Evolutionary conservation across 1,139 yeast genomes (phyloP).

Genomic region (Wickerhamomyces sp.): DNA sequence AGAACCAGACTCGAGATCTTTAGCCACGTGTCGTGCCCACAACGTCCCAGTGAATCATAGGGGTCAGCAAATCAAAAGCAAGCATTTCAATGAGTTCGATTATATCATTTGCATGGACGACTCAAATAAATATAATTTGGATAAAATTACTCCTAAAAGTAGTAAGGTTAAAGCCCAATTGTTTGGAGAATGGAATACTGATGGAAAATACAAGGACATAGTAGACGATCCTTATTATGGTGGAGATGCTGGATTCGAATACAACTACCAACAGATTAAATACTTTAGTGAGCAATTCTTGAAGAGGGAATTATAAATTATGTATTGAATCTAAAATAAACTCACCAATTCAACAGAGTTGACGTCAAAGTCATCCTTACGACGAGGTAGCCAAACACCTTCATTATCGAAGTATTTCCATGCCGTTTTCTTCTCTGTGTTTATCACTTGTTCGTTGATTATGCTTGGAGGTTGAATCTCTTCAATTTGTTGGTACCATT

Average conservation of each 20-base stretch:
- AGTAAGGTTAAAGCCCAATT: slow-evolving; percentile 48
- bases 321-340: slow-evolving; percentile 8
- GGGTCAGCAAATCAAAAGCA: slow-evolving; percentile 63
- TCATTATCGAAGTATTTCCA: slow-evolving; percentile 89
- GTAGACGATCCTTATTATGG: slow-evolving; percentile 95
- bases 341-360: slow-evolving; percentile 27
- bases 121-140: slow-evolving; percentile 55
- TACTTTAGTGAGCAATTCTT: slow-evolving; percentile 71
- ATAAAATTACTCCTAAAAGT: slow-evolving; percentile 51
- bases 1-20: slow-evolving; percentile 71
- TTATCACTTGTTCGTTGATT: slow-evolving; percentile 23
- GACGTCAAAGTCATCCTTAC: slow-evolving; percentile 67
- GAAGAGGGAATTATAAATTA: slow-evolving; percentile 38
- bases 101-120: slow-evolving; percentile 86
- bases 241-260: slow-evolving; percentile 76
- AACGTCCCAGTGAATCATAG: slow-evolving; percentile 71
- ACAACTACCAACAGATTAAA: slow-evolving; percentile 65
- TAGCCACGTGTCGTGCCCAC: slow-evolving; percentile 61
- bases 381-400: slow-evolving; percentile 82
- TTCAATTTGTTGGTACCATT: slow-evolving; percentile 76
- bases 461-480: slow-evolving; percentile 27
- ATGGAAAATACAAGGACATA: slow-evolving; percentile 43
- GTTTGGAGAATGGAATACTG: slow-evolving; percentile 74
- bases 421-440: slow-evolving; percentile 48
- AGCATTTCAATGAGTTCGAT: slow-evolving; percentile 69